Base-by-base conservation (phyloP, 371 early-diverging fungal species). In the Mortierella sp. region DNA sequence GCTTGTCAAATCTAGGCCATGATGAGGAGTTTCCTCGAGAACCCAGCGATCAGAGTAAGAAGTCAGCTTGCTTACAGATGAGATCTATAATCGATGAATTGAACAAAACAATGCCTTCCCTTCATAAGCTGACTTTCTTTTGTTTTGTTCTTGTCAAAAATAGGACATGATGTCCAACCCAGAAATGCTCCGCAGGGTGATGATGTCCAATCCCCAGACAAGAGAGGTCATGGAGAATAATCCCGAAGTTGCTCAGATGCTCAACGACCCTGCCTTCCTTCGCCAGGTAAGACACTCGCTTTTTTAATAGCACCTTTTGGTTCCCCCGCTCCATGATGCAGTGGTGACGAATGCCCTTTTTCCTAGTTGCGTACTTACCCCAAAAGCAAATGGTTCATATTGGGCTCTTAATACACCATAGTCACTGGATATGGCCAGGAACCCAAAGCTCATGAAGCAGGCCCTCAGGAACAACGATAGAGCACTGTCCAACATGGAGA, bases 401-500 rank as follows among this genome's bases (percentile, higher is more conserved):
- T 54, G 75, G 74, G 55, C 55, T 65, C 65, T 38, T 65, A 38
- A 41, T 48, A 21, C 49, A 51, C 10, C 48, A 74, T 65, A 84
- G 89, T 89, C 87, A 32, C 44, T 86, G 73, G 87, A 86, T 46
- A 86, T 86, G 79, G 87, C 87, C 24, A 87, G 95, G 83, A 96
- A 97, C 75, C 97, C 97, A 10, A 92, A 92, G 75, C 89, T 95
- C 75, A 94, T 96, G 96, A 91, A 93, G 75, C 95, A 97, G 83
- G 93, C 96, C 88, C 91, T 94, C 88, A 88, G 96, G 83, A 96
- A 95, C 88, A 96, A 96, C 81, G 97, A 97, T 84, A 93, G 96
- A 48, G 96, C 96, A 32, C 88, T 97, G 54, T 94, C 95, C n/a
- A 96, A 96, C 78, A 91, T 97, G 76, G 97, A 97, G 83, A 90